These are phyloP conservation scores for Populus tremula DNA, from an alignment of 345 rosid genomes.

Conservation along the genomic window DNA sequence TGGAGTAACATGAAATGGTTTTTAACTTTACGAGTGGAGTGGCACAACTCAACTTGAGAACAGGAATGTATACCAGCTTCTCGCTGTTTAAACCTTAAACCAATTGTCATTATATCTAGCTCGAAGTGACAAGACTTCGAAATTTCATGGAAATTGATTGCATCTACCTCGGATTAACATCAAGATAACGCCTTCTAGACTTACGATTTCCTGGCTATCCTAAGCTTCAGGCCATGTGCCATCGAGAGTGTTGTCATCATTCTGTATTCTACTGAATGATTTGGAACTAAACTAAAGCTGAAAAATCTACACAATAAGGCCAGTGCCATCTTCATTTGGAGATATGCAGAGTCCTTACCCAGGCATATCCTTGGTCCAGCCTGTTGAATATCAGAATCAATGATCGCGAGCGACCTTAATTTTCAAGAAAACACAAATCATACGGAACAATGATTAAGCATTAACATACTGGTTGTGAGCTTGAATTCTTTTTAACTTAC, in stretches of 20 bases:
- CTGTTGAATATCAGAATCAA: conserved; percentile 31
- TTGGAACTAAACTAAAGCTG: conserved; percentile 61
- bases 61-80: too few species aligned
- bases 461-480: neutral
- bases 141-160: neutral
- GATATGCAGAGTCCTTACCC: conserved; percentile 95
- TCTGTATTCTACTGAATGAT: conserved; percentile 80
- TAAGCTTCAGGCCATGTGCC: conserved; percentile 80
- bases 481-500: conserved; percentile 28
- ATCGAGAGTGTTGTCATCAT: conserved; percentile 90
- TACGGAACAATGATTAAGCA: neutral
- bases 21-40: too few species aligned
- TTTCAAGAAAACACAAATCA: neutral
- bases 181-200: neutral
- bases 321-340: conserved; percentile 92
- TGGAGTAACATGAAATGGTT: too few species aligned
- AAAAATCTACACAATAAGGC: conserved; percentile 79
- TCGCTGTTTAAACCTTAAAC: too few species aligned
- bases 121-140: too few species aligned
- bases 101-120: too few species aligned
- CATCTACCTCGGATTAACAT: neutral
- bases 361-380: conserved; percentile 94
- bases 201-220: conserved; percentile 42
- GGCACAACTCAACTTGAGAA: too few species aligned
- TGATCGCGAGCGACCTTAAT: neutral